phyloP scores from a whole-genome alignment of 2,329 filamentous ascomycete species.

The Aspergillus sp. region DNA sequence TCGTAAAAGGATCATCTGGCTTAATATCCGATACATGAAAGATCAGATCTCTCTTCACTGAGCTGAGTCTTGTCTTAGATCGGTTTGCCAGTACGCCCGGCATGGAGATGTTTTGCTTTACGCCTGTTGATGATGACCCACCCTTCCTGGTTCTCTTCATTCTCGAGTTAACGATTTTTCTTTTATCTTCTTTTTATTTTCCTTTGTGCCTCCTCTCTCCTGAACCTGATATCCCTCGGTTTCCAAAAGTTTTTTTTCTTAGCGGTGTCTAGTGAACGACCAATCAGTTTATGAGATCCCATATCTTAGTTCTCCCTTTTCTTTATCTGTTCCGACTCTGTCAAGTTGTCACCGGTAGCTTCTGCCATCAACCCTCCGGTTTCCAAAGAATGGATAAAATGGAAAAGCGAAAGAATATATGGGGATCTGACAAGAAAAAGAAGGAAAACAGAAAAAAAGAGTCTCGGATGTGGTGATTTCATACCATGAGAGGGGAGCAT shows the following conservation, averaged over 20 bases:
- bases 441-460: slow-evolving; percentile 8
- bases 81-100: slow-evolving; percentile 4
- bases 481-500: slow-evolving; percentile 10
- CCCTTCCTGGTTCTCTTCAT: slow-evolving; percentile 9
- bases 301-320: background rate
- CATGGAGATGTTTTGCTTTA: slow-evolving; percentile 23
- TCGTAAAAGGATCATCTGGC: slow-evolving; percentile 23
- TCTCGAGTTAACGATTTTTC: slow-evolving; percentile 19
- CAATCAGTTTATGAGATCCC: slow-evolving; percentile 14
- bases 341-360: background rate
- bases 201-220: slow-evolving; percentile 13
- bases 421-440: slow-evolving; percentile 7
- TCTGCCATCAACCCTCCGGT: background rate
- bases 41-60: background rate
- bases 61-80: slow-evolving; percentile 8
- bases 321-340: background rate
- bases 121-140: slow-evolving; percentile 25
- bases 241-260: slow-evolving; percentile 33
- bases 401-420: background rate
- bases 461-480: slow-evolving; percentile 7
- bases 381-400: background rate
- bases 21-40: slow-evolving; percentile 12
- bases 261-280: slow-evolving; percentile 29
- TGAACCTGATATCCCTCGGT: slow-evolving; percentile 37
- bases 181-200: slow-evolving; percentile 11